Percentiles rank a stretch among this genome's conserved stretches.
These are phyloP conservation scores for Nicotiana knightiana DNA, from an alignment of 257 asterid species.

Conservation along the genomic window DNA sequence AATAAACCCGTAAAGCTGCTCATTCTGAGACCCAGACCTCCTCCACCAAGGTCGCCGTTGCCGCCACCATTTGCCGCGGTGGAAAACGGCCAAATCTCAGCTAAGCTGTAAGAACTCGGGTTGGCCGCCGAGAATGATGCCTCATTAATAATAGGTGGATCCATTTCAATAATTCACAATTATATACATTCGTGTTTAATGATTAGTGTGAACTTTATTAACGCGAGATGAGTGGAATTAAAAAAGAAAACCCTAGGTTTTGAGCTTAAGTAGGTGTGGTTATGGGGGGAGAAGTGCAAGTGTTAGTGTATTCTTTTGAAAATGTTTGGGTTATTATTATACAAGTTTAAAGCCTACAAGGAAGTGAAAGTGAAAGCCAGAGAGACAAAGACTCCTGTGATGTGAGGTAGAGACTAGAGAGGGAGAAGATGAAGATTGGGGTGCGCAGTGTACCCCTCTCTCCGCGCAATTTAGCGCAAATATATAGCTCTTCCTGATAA, in stretches of 20 bases:
- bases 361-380: neutral
- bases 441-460: neutral
- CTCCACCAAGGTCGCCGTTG: slow-evolving; percentile 23
- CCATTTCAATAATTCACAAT: slow-evolving; percentile 41
- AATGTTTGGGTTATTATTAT: neutral
- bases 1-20: slow-evolving; percentile 31
- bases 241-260: neutral
- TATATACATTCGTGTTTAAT: neutral
- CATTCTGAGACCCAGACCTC: slow-evolving; percentile 47
- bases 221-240: neutral
- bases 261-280: neutral
- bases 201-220: neutral
- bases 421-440: slow-evolving; percentile 17
- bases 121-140: slow-evolving; percentile 64
- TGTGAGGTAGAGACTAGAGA: slow-evolving; percentile 40
- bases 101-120: slow-evolving; percentile 61
- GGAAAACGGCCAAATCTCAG: slow-evolving; percentile 71
- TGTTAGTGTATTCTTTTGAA: neutral
- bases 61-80: slow-evolving; percentile 19
- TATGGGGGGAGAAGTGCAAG: slow-evolving; percentile 15
- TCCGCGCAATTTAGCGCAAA: neutral
- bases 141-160: slow-evolving; percentile 73
- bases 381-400: slow-evolving; percentile 24
- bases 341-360: neutral
- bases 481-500: neutral